Percentiles rank a stretch among this genome's conserved stretches.
These are phyloP conservation scores for Talaromyces ruber DNA, from an alignment of 495 filamentous ascomycete genomes.

Conservation along the genomic window DNA sequence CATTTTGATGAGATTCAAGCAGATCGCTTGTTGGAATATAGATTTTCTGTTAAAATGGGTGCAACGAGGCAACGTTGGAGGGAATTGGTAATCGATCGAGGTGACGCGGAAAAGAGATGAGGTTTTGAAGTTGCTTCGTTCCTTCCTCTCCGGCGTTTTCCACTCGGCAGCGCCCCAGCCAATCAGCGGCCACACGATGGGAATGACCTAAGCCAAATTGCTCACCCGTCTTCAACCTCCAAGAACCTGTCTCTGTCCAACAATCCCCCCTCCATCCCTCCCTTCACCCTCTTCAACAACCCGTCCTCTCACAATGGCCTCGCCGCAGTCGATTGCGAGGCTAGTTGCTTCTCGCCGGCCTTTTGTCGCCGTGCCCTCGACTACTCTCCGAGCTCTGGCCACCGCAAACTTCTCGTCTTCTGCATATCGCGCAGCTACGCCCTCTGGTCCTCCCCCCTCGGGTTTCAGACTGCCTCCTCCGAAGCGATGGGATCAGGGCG, in stretches of 20 bases:
- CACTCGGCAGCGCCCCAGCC: slow-evolving; percentile 15
- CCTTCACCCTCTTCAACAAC: slow-evolving; percentile 15
- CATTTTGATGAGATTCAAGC: slow-evolving; percentile 47
- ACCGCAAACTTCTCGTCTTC: slow-evolving; percentile 59
- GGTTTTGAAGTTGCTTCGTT: slow-evolving; percentile 6
- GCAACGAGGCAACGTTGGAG: slow-evolving; percentile 20
- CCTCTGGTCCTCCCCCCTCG: slow-evolving; percentile 64
- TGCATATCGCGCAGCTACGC: slow-evolving; percentile 51
- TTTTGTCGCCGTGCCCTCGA: slow-evolving; percentile 15
- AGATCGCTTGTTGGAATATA: background rate
- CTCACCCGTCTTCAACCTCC: background rate
- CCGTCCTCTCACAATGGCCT: slow-evolving; percentile 37
- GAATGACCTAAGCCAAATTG: slow-evolving; percentile 37
- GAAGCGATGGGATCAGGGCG: slow-evolving; percentile 60
- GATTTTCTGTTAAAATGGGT: background rate
- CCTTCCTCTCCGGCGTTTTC: slow-evolving; percentile 3
- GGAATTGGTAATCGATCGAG: slow-evolving; percentile 12
- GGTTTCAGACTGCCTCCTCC: slow-evolving; percentile 65
- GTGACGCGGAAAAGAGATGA: slow-evolving; percentile 13
- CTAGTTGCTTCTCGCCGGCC: slow-evolving; percentile 42
- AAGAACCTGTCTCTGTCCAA: slow-evolving; percentile 5
- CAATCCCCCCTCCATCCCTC: slow-evolving; percentile 10
- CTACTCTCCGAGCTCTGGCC: slow-evolving; percentile 33
- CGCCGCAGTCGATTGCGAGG: slow-evolving; percentile 41
- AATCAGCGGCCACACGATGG: slow-evolving; percentile 36